Base-by-base conservation (phyloP, 2,329 filamentous ascomycete species). In the Ophiostoma quercus region DNA sequence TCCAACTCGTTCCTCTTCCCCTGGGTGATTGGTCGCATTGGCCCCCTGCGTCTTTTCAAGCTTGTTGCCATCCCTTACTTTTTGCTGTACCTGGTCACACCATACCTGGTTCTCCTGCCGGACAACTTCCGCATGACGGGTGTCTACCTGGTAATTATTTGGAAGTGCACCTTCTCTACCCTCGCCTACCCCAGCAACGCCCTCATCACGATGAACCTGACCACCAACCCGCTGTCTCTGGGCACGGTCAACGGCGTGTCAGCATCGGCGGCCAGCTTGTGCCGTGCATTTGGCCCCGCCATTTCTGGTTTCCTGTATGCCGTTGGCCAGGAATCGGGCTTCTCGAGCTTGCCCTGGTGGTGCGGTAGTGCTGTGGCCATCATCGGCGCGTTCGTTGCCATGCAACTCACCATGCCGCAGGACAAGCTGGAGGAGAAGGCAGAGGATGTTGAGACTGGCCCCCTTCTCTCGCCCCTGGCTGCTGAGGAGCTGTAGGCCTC, bases 281-380 rank as follows among this genome's bases (percentile, higher is more conserved):
- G 90, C 78, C 87, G 95, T 69, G 93, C 93, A 0, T 90, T 97
- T 72, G 94, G 94, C 0, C 95, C 95, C 1, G 94, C 92, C 0
- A 82, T 97, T 2, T 96, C 94, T 2, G 95, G 95, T 1, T 82
- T 93, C 37, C 84, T 98, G 32, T 96, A 97, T 79, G 87, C 92
- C 4, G 82, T 90, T 68, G 95, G 95, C 67, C 85, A 96, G 47
- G 85, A 88, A 73, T 85, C 89, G 7, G 93, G 94, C 47, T 94
- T 92, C 77, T 94, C 93, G 4, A 93, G 93, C 25, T 83, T 97
- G 43, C 90, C 93, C 0, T 99, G 95, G 94, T 99, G 95, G 95
- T 89, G 88, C 72, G 94, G 90, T 73, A 92, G 90, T 9, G 75
- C 90, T 3, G 87, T 97, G 41, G 92, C 92, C 43, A 80, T 92